phyloP scores from a whole-genome alignment of 116 monocot genomes.

The Dioscorea cayenensis region DNA sequence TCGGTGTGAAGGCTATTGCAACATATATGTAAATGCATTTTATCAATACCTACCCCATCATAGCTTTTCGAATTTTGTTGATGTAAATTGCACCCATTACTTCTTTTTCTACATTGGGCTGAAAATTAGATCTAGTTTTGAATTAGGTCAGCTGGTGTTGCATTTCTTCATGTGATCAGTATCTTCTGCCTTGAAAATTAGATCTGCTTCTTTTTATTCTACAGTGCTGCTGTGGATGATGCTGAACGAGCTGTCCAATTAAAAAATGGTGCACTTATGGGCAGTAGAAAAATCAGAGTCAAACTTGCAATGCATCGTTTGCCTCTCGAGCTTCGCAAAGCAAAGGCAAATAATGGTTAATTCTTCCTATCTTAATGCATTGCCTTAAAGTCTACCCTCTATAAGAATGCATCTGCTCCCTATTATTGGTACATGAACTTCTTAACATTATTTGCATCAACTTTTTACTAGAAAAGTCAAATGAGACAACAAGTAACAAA shows the following conservation, averaged over 20 bases:
- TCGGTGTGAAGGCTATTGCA: too few relatives aligned
- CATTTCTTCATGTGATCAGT: background rate
- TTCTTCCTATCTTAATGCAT: background rate
- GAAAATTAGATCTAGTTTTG: too few relatives aligned
- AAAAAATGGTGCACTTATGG: conserved; percentile 60
- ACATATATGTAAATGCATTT: too few relatives aligned
- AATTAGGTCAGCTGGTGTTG: too few relatives aligned
- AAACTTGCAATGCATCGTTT: conserved; percentile 69
- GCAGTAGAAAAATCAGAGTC: conserved; percentile 80
- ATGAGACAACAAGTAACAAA: conserved; percentile 14
- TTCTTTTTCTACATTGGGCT: too few relatives aligned
- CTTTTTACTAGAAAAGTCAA: conserved; percentile 9
- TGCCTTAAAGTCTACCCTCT: background rate
- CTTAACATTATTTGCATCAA: background rate
- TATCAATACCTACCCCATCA: too few relatives aligned
- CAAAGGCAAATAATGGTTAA: conserved; percentile 46
- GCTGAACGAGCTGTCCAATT: conserved; percentile 74
- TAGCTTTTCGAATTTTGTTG: too few relatives aligned
- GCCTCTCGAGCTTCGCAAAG: conserved; percentile 48
- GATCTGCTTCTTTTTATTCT: background rate
- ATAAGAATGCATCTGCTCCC: background rate
- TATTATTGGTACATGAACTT: background rate
- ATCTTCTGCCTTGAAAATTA: background rate
- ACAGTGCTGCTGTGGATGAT: conserved; percentile 75
- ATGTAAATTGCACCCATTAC: too few relatives aligned